Evolutionary conservation across 2,329 filamentous ascomycete genomes (phyloP).

Genomic region (Penicillium frequentans): DNA sequence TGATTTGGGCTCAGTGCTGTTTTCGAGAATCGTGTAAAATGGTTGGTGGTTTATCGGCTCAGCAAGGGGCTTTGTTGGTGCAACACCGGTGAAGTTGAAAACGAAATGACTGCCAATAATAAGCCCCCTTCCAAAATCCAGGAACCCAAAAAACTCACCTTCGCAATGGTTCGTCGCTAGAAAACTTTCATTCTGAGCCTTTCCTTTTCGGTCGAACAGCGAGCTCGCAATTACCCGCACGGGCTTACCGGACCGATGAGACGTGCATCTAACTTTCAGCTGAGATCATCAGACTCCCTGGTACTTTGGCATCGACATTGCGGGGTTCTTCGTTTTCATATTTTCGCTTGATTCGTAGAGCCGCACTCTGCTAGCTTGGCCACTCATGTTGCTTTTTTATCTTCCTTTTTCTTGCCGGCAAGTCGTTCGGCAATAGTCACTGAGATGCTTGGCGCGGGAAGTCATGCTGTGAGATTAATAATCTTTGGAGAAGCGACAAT

Average conservation of each 20-base stretch:
- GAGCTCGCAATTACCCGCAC: not conserved
- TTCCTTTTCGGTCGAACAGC: not conserved
- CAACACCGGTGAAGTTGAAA: not conserved
- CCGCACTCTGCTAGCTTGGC: not conserved
- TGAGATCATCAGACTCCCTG: not conserved
- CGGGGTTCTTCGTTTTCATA: not conserved
- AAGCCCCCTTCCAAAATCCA: not conserved
- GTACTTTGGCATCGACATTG: not conserved
- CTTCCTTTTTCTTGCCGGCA: not conserved
- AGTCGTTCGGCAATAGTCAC: not conserved
- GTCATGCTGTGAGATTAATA: not conserved
- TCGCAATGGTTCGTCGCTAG: not conserved
- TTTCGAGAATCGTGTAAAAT: not conserved
- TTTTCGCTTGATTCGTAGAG: not conserved
- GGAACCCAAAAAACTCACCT: not conserved
- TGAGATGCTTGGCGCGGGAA: not conserved
- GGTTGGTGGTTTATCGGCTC: not conserved
- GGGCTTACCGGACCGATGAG: not conserved
- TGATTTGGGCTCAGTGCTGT: not conserved
- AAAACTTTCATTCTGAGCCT: not conserved
- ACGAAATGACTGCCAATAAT: not conserved
- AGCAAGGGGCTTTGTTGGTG: not conserved
- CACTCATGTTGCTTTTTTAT: not conserved
- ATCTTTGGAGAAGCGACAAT: not conserved
- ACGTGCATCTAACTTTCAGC: not conserved